Base-by-base conservation (phyloP, 2,329 filamentous ascomycete species). In the Calonectria multiphialidica region DNA sequence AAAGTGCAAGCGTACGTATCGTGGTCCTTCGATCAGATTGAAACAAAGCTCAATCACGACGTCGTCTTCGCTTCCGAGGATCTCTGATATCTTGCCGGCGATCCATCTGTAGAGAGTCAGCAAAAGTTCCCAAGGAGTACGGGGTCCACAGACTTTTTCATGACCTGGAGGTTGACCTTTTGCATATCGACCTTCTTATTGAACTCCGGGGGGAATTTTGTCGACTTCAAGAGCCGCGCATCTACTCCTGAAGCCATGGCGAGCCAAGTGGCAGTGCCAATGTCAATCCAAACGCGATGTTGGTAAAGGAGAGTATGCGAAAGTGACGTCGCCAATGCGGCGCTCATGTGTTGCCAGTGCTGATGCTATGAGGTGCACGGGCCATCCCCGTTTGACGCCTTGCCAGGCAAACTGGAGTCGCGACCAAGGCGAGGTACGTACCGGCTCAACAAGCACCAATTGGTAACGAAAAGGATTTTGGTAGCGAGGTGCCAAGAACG, bases 121-220 rank as follows among this genome's bases (percentile, higher is more conserved):
- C 71, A 67, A 45, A 33, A 30, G 55, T 13, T 16, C 40, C 23
- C 23, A 7, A 42, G 45, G 44, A 49, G 30, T 25, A 44, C 45
- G 21, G 55, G 45, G 71, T 40, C 44, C 72, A 85, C 92, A 81
- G 82, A 97, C 94, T 97, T 98, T 89, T 98, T 98, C 92, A 99
- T 98, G 68, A 99, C 94, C 84, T 98, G 95, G 63, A 98, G 88
- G 82, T 99, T 98, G 84, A 99, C 95, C 87, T 98, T 98, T 78
- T 93, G 91, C 91, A 97, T 98, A 87, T 99, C 96, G 76, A 99
- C 97, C 87, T 98, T 98, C 82, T 94, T 92, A 82, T 91, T 96
- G 86, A 98, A 99, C 81, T 98, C 95, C 9, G 93, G 90, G 55
- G 97, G 97, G 76, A 98, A 98, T 82, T 97, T 98, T 68, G 96